A percentile compares a stretch with the other conserved stretches of the same genome.
phyloP scores from a whole-genome alignment of 331 rosid species.

The Rhamnella rubrinervis region DNA sequence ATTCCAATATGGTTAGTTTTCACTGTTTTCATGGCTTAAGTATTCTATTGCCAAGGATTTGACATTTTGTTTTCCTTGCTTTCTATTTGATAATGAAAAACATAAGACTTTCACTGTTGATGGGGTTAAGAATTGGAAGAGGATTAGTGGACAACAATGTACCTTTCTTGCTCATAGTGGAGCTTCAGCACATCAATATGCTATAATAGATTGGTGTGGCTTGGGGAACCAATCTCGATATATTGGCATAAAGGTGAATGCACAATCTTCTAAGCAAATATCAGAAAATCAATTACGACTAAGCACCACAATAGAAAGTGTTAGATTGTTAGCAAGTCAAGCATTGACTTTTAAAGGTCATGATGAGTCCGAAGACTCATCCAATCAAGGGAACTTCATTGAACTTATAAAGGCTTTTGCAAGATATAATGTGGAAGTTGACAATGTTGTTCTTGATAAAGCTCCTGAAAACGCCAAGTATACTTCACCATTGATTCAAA shows the following conservation, averaged over 20 bases:
- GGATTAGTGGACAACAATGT: too few relatives aligned
- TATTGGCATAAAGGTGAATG: not conserved
- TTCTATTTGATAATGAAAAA: not conserved
- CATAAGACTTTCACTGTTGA: not conserved
- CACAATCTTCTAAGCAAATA: not conserved
- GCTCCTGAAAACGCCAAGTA: not conserved
- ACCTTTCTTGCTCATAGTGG: not conserved
- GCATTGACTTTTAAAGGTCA: not conserved
- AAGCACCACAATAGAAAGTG: not conserved
- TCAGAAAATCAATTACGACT: not conserved
- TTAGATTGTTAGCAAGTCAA: not conserved
- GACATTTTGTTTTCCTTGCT: not conserved
- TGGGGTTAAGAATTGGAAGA: too few relatives aligned
- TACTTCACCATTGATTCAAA: not conserved
- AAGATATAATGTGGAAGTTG: not conserved
- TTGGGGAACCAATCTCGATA: not conserved
- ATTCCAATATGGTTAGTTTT: too few relatives aligned
- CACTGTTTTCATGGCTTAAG: too few relatives aligned
- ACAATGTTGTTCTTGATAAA: not conserved
- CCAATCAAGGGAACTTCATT: constrained; percentile 1
- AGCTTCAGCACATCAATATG: too few relatives aligned
- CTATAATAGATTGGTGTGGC: not conserved
- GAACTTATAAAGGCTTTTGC: not conserved
- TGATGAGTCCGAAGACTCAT: not conserved
- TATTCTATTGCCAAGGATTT: too few relatives aligned